phyloP scores from a whole-genome alignment of 306 rosid species.

The Pyrus pyrifolia region DNA sequence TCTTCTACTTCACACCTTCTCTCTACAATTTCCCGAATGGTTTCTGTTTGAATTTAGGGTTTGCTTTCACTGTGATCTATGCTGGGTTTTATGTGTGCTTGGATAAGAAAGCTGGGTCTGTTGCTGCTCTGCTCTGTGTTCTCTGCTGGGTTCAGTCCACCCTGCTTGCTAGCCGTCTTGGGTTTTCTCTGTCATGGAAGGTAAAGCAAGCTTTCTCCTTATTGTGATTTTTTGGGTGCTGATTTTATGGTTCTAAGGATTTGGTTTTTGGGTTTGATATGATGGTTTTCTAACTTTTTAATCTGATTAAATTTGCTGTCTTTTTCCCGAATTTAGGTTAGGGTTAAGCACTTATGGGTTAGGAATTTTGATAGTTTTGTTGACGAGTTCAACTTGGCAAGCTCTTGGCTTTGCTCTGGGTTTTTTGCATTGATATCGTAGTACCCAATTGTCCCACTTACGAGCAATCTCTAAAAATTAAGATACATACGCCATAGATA shows the following conservation, averaged over 20 bases:
- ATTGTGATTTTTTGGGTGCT: not conserved
- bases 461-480: no score
- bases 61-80: constrained; percentile 42
- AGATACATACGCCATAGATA: no score
- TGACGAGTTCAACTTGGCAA: not conserved
- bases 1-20: constrained; percentile 61
- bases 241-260: not conserved
- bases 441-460: no score
- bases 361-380: not conserved
- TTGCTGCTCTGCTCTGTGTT: constrained; percentile 58
- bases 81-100: constrained; percentile 41
- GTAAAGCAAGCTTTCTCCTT: constrained; percentile 18
- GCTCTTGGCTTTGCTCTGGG: not conserved
- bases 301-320: not conserved
- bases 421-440: not conserved
- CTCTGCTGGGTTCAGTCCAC: constrained; percentile 58
- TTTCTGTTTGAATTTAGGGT: constrained; percentile 48
- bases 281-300: not conserved
- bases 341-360: not conserved
- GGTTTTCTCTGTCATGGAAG: constrained; percentile 62
- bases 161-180: constrained; percentile 42
- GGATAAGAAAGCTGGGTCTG: constrained; percentile 66
- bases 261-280: not conserved
- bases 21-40: constrained; percentile 30
- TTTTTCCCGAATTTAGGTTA: not conserved